Percentiles rank a stretch among this genome's conserved stretches.
Conservation (phyloP, 768 basidiomycete genomes). For the Polyporus arcularius region DNA sequence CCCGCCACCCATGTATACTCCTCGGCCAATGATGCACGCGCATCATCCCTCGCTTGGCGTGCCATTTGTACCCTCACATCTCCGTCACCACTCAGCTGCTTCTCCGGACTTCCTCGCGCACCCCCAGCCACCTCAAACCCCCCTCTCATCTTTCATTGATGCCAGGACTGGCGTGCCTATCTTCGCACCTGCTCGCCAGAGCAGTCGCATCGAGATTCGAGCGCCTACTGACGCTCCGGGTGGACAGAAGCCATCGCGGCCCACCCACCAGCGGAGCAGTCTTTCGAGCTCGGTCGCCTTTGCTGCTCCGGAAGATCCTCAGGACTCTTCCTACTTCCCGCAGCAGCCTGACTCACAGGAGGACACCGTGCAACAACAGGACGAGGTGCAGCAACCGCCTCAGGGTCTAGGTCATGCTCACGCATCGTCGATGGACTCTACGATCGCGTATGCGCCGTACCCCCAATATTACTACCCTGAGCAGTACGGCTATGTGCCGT, state of each 20-base stretch:
- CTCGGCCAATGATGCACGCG: constrained; percentile 62
- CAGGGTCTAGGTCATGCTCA: constrained; percentile 14
- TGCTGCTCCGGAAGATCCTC: not conserved
- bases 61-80: constrained; percentile 61
- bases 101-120: constrained; percentile 66
- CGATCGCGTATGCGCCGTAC: constrained; percentile 62
- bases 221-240: constrained; percentile 46
- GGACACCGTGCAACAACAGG: constrained; percentile 24
- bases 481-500: constrained; percentile 63
- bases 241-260: constrained; percentile 32
- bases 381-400: constrained; percentile 1
- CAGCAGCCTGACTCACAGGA: constrained; percentile 3
- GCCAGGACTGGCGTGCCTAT: constrained; percentile 67
- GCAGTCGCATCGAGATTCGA: constrained; percentile 73
- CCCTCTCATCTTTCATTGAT: constrained; percentile 64
- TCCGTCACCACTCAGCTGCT: constrained; percentile 56
- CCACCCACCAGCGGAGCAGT: constrained; percentile 48
- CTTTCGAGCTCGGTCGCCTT: constrained; percentile 19
- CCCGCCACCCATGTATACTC: constrained; percentile 64
- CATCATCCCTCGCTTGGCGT: constrained; percentile 47
- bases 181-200: constrained; percentile 73
- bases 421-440: constrained; percentile 34
- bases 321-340: constrained; percentile 9
- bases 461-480: constrained; percentile 75
- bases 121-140: constrained; percentile 56